Evolutionary conservation across 2,329 filamentous ascomycete genomes (phyloP).

Genomic region (Fusarium pseudoanthophilum): DNA sequence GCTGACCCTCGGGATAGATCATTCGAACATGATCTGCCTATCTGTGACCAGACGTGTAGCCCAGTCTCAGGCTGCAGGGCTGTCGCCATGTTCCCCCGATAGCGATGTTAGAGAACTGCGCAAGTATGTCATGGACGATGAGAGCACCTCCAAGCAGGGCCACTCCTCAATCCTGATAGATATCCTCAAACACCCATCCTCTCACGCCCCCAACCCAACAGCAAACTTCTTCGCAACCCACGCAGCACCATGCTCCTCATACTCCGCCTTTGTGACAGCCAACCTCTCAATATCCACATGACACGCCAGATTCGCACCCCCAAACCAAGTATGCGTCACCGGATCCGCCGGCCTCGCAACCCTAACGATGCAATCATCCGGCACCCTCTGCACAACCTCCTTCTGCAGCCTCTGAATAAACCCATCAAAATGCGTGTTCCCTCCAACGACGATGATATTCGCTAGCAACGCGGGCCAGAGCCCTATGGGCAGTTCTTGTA

Average conservation of each 20-base stretch:
- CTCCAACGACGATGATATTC: slow-evolving; percentile 90
- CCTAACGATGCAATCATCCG: slow-evolving; percentile 81
- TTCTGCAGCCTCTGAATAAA: slow-evolving; percentile 82
- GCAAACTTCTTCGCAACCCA: slow-evolving; percentile 81
- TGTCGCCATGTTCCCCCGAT: neutral
- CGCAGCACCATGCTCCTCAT: slow-evolving; percentile 82
- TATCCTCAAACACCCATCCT: too few relatives aligned
- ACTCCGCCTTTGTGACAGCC: slow-evolving; percentile 87
- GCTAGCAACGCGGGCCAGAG: slow-evolving; percentile 85
- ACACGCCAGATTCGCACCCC: slow-evolving; percentile 80
- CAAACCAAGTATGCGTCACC: slow-evolving; percentile 84
- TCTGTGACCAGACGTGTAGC: too few relatives aligned
- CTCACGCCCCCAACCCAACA: slow-evolving; percentile 38
- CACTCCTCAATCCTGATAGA: neutral
- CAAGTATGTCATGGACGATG: accelerated
- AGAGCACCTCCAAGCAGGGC: neutral
- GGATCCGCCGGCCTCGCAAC: slow-evolving; percentile 78
- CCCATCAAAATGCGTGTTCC: slow-evolving; percentile 81
- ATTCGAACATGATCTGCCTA: neutral
- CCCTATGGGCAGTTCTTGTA: slow-evolving; percentile 80
- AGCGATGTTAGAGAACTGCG: neutral
- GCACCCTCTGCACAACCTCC: slow-evolving; percentile 77
- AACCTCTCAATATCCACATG: slow-evolving; percentile 74
- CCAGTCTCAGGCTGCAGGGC: neutral
- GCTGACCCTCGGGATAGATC: accelerated